These are phyloP conservation scores for Neonectria faginata DNA, from an alignment of 2,329 filamentous ascomycete species.

Conservation along the genomic window DNA sequence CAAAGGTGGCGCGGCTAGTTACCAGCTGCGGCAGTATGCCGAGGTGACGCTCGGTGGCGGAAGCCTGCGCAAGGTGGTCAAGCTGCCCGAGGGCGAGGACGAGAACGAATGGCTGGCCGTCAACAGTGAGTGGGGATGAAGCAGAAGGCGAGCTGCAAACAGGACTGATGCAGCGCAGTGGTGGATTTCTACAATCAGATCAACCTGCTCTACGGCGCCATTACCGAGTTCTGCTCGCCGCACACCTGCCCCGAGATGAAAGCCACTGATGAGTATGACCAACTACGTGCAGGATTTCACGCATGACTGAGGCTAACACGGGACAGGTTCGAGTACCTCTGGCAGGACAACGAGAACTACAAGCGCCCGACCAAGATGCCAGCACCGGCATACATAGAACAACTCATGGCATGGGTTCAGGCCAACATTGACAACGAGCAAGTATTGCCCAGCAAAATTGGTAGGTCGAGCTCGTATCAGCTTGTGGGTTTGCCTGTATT, in stretches of 20 bases:
- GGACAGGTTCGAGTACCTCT: constrained; percentile 93
- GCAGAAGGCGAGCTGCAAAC: background rate
- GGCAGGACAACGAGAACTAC: constrained; percentile 95
- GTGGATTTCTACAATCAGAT: constrained; percentile 99
- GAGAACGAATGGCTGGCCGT: constrained; percentile 98
- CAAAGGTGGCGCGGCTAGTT: constrained; percentile 87
- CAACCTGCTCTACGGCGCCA: constrained; percentile 97
- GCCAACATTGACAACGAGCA: constrained; percentile 94
- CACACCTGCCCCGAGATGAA: constrained; percentile 99
- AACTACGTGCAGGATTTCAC: background rate
- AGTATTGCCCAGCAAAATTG: constrained; percentile 94
- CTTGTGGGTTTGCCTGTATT: constrained; percentile 12
- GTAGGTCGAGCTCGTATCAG: constrained; percentile 55
- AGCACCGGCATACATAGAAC: constrained; percentile 96
- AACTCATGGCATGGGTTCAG: constrained; percentile 97
- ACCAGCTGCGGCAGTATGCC: constrained; percentile 97
- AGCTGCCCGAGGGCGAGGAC: constrained; percentile 96
- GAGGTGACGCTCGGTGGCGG: constrained; percentile 96
- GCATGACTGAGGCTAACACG: constrained; percentile 30
- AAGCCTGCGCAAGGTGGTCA: constrained; percentile 94
- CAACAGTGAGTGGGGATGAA: constrained; percentile 74
- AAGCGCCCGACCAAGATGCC: constrained; percentile 98
- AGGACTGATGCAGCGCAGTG: constrained; percentile 66
- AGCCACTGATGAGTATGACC: constrained; percentile 93
- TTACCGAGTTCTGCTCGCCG: constrained; percentile 98